phyloP scores from a whole-genome alignment of 1,284 basidiomycete species.

The Athelia sp. region DNA sequence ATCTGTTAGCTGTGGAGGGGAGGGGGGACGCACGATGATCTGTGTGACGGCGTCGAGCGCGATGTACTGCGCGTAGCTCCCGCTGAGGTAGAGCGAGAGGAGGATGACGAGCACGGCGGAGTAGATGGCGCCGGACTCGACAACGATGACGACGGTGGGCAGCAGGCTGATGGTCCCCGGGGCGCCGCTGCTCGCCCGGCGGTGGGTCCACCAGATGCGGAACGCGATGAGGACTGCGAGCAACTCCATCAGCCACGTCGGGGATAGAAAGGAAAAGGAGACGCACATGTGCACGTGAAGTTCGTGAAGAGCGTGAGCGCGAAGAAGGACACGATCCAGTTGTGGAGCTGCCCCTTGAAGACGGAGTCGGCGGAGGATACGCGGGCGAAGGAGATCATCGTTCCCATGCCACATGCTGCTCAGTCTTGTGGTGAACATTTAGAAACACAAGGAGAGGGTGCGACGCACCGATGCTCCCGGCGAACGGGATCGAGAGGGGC shows the following conservation, averaged over 20 bases:
- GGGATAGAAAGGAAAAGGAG: background rate
- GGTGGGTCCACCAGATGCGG: slow-evolving; percentile 30
- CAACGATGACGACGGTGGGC: slow-evolving; percentile 28
- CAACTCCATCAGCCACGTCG: background rate
- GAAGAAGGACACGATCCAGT: slow-evolving; percentile 33
- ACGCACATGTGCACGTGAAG: slow-evolving; percentile 28
- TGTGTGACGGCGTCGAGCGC: slow-evolving; percentile 32
- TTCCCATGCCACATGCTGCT: slow-evolving; percentile 16
- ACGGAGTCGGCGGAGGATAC: slow-evolving; percentile 17
- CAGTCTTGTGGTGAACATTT: background rate
- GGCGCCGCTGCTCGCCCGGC: slow-evolving; percentile 14
- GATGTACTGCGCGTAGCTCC: slow-evolving; percentile 33
- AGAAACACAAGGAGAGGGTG: background rate
- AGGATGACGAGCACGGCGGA: slow-evolving; percentile 27
- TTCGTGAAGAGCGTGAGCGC: slow-evolving; percentile 30
- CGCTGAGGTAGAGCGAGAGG: slow-evolving; percentile 26
- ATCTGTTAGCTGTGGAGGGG: background rate
- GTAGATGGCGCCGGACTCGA: slow-evolving; percentile 39
- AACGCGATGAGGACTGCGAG: slow-evolving; percentile 26
- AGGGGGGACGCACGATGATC: slow-evolving; percentile 22
- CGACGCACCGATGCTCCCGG: slow-evolving; percentile 21
- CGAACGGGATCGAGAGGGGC: slow-evolving; percentile 16
- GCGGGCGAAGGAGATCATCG: slow-evolving; percentile 16
- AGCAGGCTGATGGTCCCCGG: slow-evolving; percentile 16
- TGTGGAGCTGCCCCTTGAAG: slow-evolving; percentile 19